Percentiles rank a stretch among this genome's conserved stretches.
Evolutionary conservation across 2,329 filamentous ascomycete genomes (phyloP).

Genomic region (Cercospora berteroae): DNA sequence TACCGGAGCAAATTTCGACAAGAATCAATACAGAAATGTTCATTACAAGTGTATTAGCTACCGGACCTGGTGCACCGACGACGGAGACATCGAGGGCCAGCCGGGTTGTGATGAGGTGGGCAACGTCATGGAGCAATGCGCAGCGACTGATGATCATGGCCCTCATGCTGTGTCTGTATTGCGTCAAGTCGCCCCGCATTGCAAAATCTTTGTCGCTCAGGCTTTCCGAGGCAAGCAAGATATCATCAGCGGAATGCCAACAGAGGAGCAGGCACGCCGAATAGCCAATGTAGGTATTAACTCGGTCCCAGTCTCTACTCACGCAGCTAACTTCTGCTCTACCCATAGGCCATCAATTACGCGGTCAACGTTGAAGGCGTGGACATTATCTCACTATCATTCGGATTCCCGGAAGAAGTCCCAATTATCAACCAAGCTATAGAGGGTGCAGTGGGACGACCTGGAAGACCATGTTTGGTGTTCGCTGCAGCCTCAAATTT

Average conservation of each 20-base stretch:
- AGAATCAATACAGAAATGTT: not conserved
- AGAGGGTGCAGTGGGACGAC: not conserved
- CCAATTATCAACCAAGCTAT: not conserved
- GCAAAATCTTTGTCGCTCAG: not conserved
- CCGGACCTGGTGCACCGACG: not conserved
- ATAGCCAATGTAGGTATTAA: not conserved
- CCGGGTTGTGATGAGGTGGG: not conserved
- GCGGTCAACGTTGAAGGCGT: not conserved
- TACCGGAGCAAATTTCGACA: not conserved
- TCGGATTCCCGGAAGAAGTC: not conserved
- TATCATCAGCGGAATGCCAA: not conserved
- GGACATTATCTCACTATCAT: slow-evolving; percentile 1
- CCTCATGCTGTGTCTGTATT: not conserved
- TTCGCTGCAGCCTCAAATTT: slow-evolving; percentile 2
- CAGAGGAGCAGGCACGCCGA: not conserved
- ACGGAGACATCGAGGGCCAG: not conserved
- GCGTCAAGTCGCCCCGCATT: not conserved
- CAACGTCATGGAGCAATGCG: not conserved
- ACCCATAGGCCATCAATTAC: not conserved
- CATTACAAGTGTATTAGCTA: not conserved
- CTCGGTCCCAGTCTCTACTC: not conserved
- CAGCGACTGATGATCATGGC: not conserved
- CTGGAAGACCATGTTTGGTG: not conserved
- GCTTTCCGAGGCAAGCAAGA: not conserved
- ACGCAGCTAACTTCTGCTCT: not conserved